Base-by-base conservation (phyloP, 1,284 basidiomycete species). In the Baeospora myosura region DNA sequence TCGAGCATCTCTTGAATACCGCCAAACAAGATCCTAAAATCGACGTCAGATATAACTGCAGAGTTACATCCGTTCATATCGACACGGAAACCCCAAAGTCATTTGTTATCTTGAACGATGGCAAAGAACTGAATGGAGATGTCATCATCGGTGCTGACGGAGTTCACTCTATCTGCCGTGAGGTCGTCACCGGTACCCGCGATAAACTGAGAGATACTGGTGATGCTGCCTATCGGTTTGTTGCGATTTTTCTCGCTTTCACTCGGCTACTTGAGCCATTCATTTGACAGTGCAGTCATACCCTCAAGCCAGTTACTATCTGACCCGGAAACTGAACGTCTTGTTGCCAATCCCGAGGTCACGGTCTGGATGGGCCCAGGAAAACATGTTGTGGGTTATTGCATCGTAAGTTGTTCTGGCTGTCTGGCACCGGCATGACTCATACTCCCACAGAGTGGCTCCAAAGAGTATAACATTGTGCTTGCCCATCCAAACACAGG, bases 181-280 rank as follows among this genome's bases (percentile, higher is more conserved):
- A 65, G 43, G 57, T 64, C 12, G 65, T 76, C 18, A 62, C 69
- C 5, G 69, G 72, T 0, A 52, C 52, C 0, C 54, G 56, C 0
- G 63, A 69, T 43, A 50, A 55, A 8, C 61, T 72, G 0, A 57
- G 55, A 6, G 60, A 72, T 7, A 78, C 77, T 0, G 77, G 76
- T 1, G 77, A 81, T 50, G 71, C 76, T 1, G 76, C 73, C 1
- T 80, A 78, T 50, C 65, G 77, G n/a, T n/a, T n/a, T n/a, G n/a
- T n/a, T n/a, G n/a, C n/a, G n/a, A n/a, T n/a, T n/a, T n/a, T n/a
- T n/a, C n/a, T n/a, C n/a, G n/a, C n/a, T n/a, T n/a, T n/a, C n/a
- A n/a, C n/a, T n/a, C n/a, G n/a, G n/a, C n/a, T n/a, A n/a, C n/a
- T n/a, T n/a, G n/a, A n/a, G n/a, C n/a, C n/a, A n/a, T n/a, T n/a